Percentiles rank a stretch among this genome's conserved stretches.
Evolutionary conservation across 2,329 filamentous ascomycete genomes (phyloP).

Genomic region (Cadophora sp.): DNA sequence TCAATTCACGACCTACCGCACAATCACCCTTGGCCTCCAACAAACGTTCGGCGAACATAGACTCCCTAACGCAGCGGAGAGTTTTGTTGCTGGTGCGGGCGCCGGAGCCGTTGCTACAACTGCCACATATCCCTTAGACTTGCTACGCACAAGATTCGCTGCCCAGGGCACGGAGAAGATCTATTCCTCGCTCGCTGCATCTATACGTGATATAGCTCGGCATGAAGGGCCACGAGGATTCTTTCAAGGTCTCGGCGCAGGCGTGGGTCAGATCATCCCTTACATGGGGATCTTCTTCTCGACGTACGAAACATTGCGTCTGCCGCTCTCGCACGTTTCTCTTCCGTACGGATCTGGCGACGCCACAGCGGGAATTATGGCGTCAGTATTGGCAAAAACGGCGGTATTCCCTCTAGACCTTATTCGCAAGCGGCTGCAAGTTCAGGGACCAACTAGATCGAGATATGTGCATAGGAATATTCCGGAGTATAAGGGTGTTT

Average conservation of each 20-base stretch:
- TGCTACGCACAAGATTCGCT: slow-evolving; percentile 94
- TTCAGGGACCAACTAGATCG: slow-evolving; percentile 85
- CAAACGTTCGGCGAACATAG: slow-evolving; percentile 44
- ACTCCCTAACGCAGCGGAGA: slow-evolving; percentile 73
- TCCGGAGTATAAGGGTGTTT: slow-evolving; percentile 76
- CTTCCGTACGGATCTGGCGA: slow-evolving; percentile 80
- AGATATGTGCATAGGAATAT: slow-evolving; percentile 88
- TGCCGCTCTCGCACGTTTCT: slow-evolving; percentile 60
- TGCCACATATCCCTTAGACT: slow-evolving; percentile 88
- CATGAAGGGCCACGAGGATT: slow-evolving; percentile 82
- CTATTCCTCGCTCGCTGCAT: slow-evolving; percentile 74
- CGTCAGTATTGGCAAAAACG: slow-evolving; percentile 85
- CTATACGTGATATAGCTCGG: slow-evolving; percentile 73
- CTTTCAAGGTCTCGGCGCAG: slow-evolving; percentile 85
- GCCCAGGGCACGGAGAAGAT: slow-evolving; percentile 84
- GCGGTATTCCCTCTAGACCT: slow-evolving; percentile 92
- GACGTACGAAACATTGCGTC: slow-evolving; percentile 78
- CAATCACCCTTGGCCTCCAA: slow-evolving; percentile 69
- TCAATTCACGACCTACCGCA: slow-evolving; percentile 90
- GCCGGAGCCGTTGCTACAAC: slow-evolving; percentile 85
- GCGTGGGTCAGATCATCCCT: slow-evolving; percentile 85
- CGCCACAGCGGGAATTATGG: slow-evolving; percentile 80
- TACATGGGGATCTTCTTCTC: slow-evolving; percentile 98
- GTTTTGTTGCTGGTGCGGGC: slow-evolving; percentile 82
- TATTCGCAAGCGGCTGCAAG: slow-evolving; percentile 90